phyloP scores from a whole-genome alignment of 1,284 basidiomycete species.

The Phellopilus nigrolimitatus region DNA sequence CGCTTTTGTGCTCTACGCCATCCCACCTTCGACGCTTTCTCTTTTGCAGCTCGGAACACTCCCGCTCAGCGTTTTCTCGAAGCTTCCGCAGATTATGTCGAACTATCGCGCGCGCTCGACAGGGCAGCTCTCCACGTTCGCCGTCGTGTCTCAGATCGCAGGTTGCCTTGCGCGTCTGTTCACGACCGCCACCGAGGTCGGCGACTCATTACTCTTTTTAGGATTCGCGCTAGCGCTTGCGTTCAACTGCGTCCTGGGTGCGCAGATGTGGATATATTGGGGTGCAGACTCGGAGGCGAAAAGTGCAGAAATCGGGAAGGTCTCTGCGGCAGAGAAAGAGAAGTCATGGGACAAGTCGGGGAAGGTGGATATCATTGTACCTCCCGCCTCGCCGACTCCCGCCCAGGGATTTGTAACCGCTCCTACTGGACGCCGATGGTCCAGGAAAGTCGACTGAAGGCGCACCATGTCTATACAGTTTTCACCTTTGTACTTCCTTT shows the following conservation, averaged over 20 bases:
- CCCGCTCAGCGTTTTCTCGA: conserved; percentile 79
- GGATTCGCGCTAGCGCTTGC: conserved; percentile 77
- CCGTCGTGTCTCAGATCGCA: conserved; percentile 75
- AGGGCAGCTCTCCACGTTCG: conserved; percentile 87
- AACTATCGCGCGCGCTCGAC: conserved; percentile 74
- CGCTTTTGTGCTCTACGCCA: conserved; percentile 42
- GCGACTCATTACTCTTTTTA: conserved; percentile 71
- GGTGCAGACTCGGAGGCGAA: conserved; percentile 43
- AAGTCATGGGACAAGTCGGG: conserved; percentile 16
- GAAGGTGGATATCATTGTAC: conserved; percentile 20
- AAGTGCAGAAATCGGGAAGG: conserved; percentile 22
- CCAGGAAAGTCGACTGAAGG: conserved; percentile 25
- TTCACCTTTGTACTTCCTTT: too few relatives aligned
- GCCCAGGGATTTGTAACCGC: conserved; percentile 6
- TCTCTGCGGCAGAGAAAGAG: conserved; percentile 18
- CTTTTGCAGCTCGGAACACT: conserved; percentile 75
- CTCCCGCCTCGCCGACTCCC: conserved; percentile 18
- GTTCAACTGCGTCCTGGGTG: conserved; percentile 75
- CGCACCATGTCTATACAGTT: neutral
- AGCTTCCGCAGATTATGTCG: conserved; percentile 82
- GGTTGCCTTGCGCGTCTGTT: conserved; percentile 88
- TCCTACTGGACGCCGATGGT: conserved; percentile 23
- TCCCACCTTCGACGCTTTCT: conserved; percentile 52
- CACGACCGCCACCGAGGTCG: conserved; percentile 84
- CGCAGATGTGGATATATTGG: conserved; percentile 84